Base-by-base conservation (phyloP, 805 yeast genomes). In the Scheffersomyces spartinae region DNA sequence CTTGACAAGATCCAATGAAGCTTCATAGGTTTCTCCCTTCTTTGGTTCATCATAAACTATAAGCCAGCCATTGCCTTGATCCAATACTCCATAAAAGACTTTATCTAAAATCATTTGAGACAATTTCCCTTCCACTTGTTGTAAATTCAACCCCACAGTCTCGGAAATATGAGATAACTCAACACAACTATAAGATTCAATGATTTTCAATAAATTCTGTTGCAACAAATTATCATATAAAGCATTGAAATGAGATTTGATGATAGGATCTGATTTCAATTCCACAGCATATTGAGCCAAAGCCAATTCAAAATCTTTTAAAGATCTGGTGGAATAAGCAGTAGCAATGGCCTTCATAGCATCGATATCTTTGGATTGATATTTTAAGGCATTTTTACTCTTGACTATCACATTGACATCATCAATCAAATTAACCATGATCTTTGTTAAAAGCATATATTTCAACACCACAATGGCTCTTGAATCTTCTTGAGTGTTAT, bases 11-110 rank as follows among this genome's bases (percentile, higher is more conserved):
- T 82, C 91, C 39, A 88, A 68, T 22, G 93, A 79, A 28, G 88
- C 74, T 35, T 79, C 91, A 46, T 88, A 91, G 26, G 93, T 76
- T 20, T 81, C 81, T 52, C 91, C 97, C 34, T 74, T 73, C 44
- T 71, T 74, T 21, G 95, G 94, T 47, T 85, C 81, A 31, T 84
- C 94, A 45, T 82, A 91, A 31, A 91, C 72, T 38, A 84, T 76
- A 42, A 91, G 67, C 95, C 96, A 91, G 6, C 98, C 98, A 49
- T 86, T 86, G 24, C 97, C 97, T 61, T 91, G 99, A 52, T 91
- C 98, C 39, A 91, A 64, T 18, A 91, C 97, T 24, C 98, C 99
- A 46, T 76, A 80, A 42, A 91, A 84, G n/a, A 85, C 81, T 44
- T 83, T 79, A 54, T 91, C 98, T 42, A 91, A 67, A 40, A 91